A percentile compares a stretch with the other conserved stretches of the same genome.
Evolutionary conservation across 2,329 filamentous ascomycete genomes (phyloP).

Genomic region (Ceratocystis eucalypticola): DNA sequence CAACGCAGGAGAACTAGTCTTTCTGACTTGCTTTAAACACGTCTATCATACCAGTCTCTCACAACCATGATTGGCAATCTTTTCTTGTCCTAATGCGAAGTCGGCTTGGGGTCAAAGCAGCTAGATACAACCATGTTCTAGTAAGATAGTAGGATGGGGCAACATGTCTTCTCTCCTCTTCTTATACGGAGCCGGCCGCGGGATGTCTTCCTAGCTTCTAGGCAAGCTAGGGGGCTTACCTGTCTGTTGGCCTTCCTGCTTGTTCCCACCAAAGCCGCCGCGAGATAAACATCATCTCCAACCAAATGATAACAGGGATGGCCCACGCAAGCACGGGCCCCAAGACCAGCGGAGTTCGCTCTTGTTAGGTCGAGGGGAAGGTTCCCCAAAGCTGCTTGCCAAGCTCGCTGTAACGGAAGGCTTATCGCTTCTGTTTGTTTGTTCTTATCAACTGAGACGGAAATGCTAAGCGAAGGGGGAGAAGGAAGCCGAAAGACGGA

Average conservation of each 20-base stretch:
- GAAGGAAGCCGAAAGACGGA: constrained; percentile 1
- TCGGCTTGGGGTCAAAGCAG: background rate
- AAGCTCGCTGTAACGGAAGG: background rate
- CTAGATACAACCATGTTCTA: background rate
- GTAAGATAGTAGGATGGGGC: background rate
- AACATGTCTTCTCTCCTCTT: background rate
- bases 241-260: background rate
- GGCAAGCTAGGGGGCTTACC: background rate
- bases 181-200: background rate
- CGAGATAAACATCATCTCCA: background rate
- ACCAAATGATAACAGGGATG: background rate
- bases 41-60: background rate
- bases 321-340: background rate
- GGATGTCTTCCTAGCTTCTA: background rate
- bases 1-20: no score
- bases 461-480: background rate
- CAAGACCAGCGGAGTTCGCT: background rate
- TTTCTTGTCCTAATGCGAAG: background rate
- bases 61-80: background rate
- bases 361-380: background rate
- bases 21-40: background rate
- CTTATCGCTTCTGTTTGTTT: background rate
- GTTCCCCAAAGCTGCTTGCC: background rate
- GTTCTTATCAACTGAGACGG: background rate
- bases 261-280: background rate